Evolutionary conservation across 495 filamentous ascomycete genomes (phyloP), one percentile per base, ranked within the genome.

Genomic region (Penicillium ucsense): DNA sequence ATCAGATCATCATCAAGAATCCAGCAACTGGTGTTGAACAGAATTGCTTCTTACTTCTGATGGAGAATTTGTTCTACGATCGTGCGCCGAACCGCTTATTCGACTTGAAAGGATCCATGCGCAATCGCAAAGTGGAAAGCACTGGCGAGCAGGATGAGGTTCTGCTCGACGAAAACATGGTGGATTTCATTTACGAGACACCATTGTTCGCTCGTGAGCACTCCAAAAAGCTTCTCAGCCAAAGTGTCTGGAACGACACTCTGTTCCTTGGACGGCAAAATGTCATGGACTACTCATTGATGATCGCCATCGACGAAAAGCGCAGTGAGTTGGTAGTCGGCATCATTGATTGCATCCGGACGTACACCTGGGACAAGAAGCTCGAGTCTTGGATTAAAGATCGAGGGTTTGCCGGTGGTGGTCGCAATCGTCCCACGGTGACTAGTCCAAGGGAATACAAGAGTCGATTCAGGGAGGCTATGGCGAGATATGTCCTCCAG

Each of bases 301-400:
- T 99, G 92, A 88, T 96, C 39, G 92, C 92, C 11, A 89, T 99
- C 39, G 90, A 97, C 57, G 94, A 98, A 56, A 73, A 73, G 35
- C 75, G 82, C 37, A 87, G 87, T 50, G 92, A 99, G 70, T 76
- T 99, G 34, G 84, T 95, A 5, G 90, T 99, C 10, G 92, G 92
- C 3, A 95, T 99, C 54, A 97, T 99, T 54, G 92, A 99, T 59
- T 96, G 89, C 63, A 97, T 99, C 52, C 82, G 92, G 35, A 99
- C 92, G 0, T 99, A 95, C 60, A 99, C 92, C 8, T 99, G 94
- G 92, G 92, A 99, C 67, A 99, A 99, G 73, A 95, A 94, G 57
- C 77, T 99, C 7, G 92, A 99, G 67, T 89, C 83, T 30, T 99
- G 92, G 92, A 95, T 97, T 70, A 99, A 99, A 66, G 86, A 94